phyloP scores from a whole-genome alignment of 179 eudicot genomes.

The Drosera spatulata region DNA sequence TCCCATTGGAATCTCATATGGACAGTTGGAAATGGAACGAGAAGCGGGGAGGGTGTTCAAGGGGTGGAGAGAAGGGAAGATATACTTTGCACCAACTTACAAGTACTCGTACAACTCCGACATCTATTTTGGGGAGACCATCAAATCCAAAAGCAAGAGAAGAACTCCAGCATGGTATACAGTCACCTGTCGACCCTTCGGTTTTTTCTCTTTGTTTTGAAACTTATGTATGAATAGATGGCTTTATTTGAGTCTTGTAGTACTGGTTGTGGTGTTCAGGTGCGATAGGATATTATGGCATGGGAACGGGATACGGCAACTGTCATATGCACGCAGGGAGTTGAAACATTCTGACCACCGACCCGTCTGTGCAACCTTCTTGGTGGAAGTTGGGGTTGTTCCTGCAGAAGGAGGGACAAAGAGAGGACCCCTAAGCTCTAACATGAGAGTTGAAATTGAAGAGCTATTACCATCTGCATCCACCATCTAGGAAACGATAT shows the following conservation, averaged over 20 bases:
- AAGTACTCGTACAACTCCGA: conserved; percentile 69
- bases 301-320: conserved; percentile 54
- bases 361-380: conserved; percentile 60
- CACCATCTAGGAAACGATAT: no score
- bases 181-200: not conserved
- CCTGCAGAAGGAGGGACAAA: conserved; percentile 7
- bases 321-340: conserved; percentile 43
- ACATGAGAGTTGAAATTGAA: conserved; percentile 27
- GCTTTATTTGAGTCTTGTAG: not conserved
- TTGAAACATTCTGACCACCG: conserved; percentile 71
- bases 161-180: conserved; percentile 85
- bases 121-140: conserved; percentile 47
- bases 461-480: conserved; percentile 12
- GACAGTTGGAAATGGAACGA: conserved; percentile 66
- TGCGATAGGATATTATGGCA: conserved; percentile 81
- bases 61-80: conserved; percentile 77
- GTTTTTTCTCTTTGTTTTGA: no score
- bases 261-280: conserved; percentile 22
- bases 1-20: not conserved
- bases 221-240: no score
- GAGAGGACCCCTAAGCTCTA: conserved; percentile 10
- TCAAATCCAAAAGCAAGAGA: conserved; percentile 41
- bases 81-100: conserved; percentile 79
- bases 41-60: conserved; percentile 60
- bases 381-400: conserved; percentile 24